A percentile compares a stretch with the other conserved stretches of the same genome.
Evolutionary conservation across 2,329 filamentous ascomycete genomes (phyloP).

Genomic region (Alternaria panax): DNA sequence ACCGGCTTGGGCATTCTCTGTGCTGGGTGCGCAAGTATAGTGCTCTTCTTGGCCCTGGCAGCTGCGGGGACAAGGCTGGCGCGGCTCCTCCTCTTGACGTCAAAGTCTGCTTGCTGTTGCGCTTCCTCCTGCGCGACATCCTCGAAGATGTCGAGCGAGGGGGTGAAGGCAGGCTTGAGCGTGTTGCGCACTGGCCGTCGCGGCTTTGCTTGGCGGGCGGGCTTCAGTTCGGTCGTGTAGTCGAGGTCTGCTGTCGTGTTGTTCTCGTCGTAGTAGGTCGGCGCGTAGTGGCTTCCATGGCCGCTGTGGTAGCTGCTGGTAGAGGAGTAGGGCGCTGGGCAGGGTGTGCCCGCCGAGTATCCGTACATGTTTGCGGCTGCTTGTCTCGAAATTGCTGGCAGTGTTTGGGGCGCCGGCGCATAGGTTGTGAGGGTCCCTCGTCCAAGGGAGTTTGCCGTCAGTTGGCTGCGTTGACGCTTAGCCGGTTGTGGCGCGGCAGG

Average conservation of each 20-base stretch:
- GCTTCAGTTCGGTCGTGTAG: constrained; percentile 49
- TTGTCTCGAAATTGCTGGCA: constrained; percentile 4
- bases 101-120: constrained; percentile 31
- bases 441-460: constrained; percentile 21
- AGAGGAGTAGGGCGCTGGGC: constrained; percentile 43
- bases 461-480: constrained; percentile 20
- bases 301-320: constrained; percentile 35
- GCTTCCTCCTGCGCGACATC: constrained; percentile 49
- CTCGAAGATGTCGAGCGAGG: constrained; percentile 48
- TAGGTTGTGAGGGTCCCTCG: constrained; percentile 9
- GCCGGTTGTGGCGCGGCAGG: constrained; percentile 18
- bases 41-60: constrained; percentile 34
- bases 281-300: constrained; percentile 42
- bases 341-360: constrained; percentile 47
- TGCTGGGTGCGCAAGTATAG: constrained; percentile 47
- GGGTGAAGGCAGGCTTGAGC: constrained; percentile 42
- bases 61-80: constrained; percentile 36
- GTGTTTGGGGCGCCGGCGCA: constrained; percentile 29
- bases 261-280: constrained; percentile 38
- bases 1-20: constrained; percentile 43
- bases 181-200: constrained; percentile 42
- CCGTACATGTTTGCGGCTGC: constrained; percentile 39
- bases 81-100: constrained; percentile 37
- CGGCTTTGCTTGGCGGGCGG: constrained; percentile 42
- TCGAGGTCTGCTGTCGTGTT: constrained; percentile 49